These are phyloP conservation scores for Albugo candida DNA, from an alignment of 352 stramenopile species.

Conservation along the genomic window DNA sequence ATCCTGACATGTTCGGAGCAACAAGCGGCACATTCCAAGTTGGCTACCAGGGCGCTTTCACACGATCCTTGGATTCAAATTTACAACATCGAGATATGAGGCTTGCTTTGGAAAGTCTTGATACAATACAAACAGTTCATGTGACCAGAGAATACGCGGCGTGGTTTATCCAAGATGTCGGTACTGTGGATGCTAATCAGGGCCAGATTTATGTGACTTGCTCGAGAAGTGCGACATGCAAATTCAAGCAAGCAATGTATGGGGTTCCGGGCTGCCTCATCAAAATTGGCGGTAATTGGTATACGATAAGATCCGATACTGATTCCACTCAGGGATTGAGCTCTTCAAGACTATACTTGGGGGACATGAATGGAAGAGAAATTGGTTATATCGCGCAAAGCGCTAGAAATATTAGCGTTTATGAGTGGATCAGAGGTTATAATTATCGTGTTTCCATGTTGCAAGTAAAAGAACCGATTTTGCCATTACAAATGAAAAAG, in stretches of 20 bases:
- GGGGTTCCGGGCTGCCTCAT: conserved; percentile 36
- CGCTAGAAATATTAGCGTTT: conserved; percentile 19
- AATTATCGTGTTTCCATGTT: conserved; percentile 40
- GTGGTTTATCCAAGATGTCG: conserved; percentile 12
- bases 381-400: conserved; percentile 27
- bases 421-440: conserved; percentile 59
- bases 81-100: conserved; percentile 39
- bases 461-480: conserved; percentile 15
- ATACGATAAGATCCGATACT: conserved; percentile 30
- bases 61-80: conserved; percentile 38
- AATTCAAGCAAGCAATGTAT: conserved; percentile 28
- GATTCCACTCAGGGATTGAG: conserved; percentile 18
- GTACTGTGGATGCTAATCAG: conserved; percentile 31
- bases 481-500: conserved; percentile 31
- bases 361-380: conserved; percentile 35
- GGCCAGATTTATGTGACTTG: conserved; percentile 44
- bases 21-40: conserved; percentile 58
- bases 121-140: conserved; percentile 27
- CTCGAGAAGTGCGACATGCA: conserved; percentile 19
- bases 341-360: conserved; percentile 24
- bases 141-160: conserved; percentile 27
- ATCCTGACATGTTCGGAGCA: conserved; percentile 23
- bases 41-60: conserved; percentile 38
- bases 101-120: conserved; percentile 41
- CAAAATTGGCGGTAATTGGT: conserved; percentile 42